Base-by-base conservation (phyloP, 192 early-diverging fungal genomes). In the Coemansia sp. region DNA sequence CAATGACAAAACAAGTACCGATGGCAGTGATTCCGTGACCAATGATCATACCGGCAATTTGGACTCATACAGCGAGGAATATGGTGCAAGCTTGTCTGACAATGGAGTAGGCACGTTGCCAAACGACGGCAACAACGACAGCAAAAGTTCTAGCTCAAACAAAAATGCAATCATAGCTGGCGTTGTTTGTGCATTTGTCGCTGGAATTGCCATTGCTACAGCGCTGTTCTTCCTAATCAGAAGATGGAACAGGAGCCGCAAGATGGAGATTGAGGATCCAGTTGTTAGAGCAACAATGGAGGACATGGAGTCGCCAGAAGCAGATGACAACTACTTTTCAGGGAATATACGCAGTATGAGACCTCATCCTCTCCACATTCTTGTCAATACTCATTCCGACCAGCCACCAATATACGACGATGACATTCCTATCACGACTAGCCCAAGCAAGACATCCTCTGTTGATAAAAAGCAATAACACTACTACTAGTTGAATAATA, bases 351-450 rank as follows among this genome's bases (percentile, higher is more conserved):
- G 8, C 55, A 56, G 21, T 1, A 26, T 11, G 21, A 56, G 12
- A 13, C 36, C 36, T 3, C 21, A 36, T 7, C 32, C 32, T 4
- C 32, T 37, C 10, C 8, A 26, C 12, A 18, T 56, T 56, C 21
- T 56, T 36, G 15, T 37, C 6, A 11, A 49, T 18, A 49, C 47
- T 2, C 47, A 32, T 15, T 26, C 4, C 26, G n/a, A 41, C 8
- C 57, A 59, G 4, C 57, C 57, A 4, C 57, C 39, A 2, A 6
- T 59, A 59, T 59, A 59, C n/a, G 57, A 59, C 57, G 57, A 59
- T 19, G 57, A 59, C n/a, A n/a, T 40, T 5, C 9, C 55, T 18
- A 13, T 37, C 5, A 36, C 8, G 4, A 37, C 11, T 8, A 3
- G 15, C 9, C 9, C 55, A 0, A 37, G 8, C 39, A 59, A 59